Evolutionary conservation across 2,329 filamentous ascomycete species (phyloP).

Genomic region (Knoxdaviesia capensis): DNA sequence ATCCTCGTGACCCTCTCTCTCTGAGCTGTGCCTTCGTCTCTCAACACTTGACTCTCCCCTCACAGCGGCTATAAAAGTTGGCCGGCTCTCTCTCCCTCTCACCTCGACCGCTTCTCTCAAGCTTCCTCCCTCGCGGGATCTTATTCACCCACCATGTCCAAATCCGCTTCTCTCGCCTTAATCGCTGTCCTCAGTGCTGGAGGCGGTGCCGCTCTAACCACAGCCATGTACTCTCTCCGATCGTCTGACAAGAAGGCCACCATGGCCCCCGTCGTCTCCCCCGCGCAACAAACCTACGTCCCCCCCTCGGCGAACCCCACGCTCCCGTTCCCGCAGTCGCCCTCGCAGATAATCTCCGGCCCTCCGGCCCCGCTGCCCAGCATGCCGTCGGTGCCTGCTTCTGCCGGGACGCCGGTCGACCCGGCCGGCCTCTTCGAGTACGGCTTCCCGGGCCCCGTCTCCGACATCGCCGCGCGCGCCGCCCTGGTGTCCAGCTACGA

Average conservation of each 20-base stretch:
- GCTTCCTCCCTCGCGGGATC: not conserved
- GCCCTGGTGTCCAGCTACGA: slow-evolving; percentile 80
- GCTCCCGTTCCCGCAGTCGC: slow-evolving; percentile 22
- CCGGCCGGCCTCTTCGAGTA: slow-evolving; percentile 64
- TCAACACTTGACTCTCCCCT: too few relatives aligned
- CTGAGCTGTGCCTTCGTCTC: too few relatives aligned
- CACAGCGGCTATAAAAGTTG: too few relatives aligned
- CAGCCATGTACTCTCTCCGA: slow-evolving; percentile 43
- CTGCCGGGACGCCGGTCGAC: slow-evolving; percentile 35
- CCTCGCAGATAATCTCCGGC: slow-evolving; percentile 32
- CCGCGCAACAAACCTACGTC: slow-evolving; percentile 5
- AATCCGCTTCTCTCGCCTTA: slow-evolving; percentile 47
- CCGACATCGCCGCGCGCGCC: slow-evolving; percentile 57
- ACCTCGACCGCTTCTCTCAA: not conserved
- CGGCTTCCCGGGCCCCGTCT: slow-evolving; percentile 78
- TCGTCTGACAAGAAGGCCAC: slow-evolving; percentile 12
- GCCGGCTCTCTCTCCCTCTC: not conserved
- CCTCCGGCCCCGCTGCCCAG: slow-evolving; percentile 11
- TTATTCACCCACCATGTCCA: slow-evolving; percentile 41
- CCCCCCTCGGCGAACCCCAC: slow-evolving; percentile 11
- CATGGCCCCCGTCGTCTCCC: slow-evolving; percentile 9
- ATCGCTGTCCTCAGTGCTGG: slow-evolving; percentile 60
- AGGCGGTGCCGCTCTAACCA: slow-evolving; percentile 54
- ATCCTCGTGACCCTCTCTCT: too few relatives aligned
- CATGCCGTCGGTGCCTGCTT: slow-evolving; percentile 9